Evolutionary conservation across 73 alveolate species (phyloP).

Genomic region (Paramecium biaurelia): DNA sequence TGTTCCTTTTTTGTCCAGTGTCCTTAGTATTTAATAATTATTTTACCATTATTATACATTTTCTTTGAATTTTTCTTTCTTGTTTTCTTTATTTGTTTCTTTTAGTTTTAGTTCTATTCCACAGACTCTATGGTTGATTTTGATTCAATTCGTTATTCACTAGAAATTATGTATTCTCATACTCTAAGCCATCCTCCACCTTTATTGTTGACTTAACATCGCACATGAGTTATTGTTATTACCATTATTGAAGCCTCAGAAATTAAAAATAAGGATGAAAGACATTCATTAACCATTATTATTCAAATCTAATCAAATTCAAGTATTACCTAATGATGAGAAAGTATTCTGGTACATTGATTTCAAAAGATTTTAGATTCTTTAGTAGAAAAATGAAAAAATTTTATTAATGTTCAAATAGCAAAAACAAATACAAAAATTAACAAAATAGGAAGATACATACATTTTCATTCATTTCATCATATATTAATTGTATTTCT

Average conservation of each 20-base stretch:
- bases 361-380: background rate
- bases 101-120: background rate
- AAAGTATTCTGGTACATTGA: background rate
- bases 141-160: constrained; percentile 6
- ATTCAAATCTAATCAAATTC: background rate
- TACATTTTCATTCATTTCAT: background rate
- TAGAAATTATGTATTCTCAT: background rate
- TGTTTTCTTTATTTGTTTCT: background rate
- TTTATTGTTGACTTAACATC: background rate
- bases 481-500: background rate
- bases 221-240: background rate
- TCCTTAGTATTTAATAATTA: background rate
- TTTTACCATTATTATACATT: background rate
- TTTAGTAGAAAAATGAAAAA: background rate
- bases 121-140: background rate
- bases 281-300: background rate
- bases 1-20: constrained; percentile 46
- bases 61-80: background rate
- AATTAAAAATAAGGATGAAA: background rate
- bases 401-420: background rate
- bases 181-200: constrained; percentile 2
- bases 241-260: background rate
- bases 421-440: background rate
- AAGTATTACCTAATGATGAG: background rate
- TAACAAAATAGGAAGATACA: background rate